phyloP scores from a whole-genome alignment of 2,329 filamentous ascomycete species.

The Talaromyces sp. region DNA sequence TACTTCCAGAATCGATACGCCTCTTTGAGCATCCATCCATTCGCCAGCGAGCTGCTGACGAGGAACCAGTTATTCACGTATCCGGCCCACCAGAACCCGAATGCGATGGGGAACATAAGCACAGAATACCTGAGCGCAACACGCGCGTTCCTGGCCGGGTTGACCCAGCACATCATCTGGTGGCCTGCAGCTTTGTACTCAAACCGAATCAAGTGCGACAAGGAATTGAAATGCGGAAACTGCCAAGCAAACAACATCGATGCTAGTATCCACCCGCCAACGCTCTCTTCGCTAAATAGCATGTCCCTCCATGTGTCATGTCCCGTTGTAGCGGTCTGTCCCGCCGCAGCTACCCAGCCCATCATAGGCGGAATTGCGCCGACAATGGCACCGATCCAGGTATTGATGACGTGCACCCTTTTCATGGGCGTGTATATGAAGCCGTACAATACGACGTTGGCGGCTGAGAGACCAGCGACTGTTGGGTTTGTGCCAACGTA shows the following conservation, averaged over 20 bases:
- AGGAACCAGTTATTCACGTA: slow-evolving; percentile 86
- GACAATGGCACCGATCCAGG: slow-evolving; percentile 90
- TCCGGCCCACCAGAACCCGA: slow-evolving; percentile 71
- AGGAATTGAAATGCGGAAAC: slow-evolving; percentile 95
- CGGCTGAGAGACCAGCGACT: slow-evolving; percentile 75
- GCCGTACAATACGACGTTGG: slow-evolving; percentile 87
- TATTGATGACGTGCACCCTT: slow-evolving; percentile 79
- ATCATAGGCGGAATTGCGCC: slow-evolving; percentile 93
- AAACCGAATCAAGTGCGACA: slow-evolving; percentile 82
- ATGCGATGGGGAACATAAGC: slow-evolving; percentile 80
- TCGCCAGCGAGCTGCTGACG: slow-evolving; percentile 74
- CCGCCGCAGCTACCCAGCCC: slow-evolving; percentile 95
- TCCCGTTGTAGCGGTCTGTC: slow-evolving; percentile 70
- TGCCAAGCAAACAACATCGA: slow-evolving; percentile 90
- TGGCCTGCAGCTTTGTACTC: slow-evolving; percentile 75
- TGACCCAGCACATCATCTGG: slow-evolving; percentile 77
- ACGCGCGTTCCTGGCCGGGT: slow-evolving; percentile 77
- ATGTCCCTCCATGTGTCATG: slow-evolving; percentile 75
- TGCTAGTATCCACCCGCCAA: slow-evolving; percentile 86
- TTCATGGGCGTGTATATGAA: slow-evolving; percentile 92
- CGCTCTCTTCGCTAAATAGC: slow-evolving; percentile 63
- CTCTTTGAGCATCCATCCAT: slow-evolving; percentile 78
- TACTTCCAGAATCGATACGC: slow-evolving; percentile 77
- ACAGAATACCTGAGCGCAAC: slow-evolving; percentile 86
- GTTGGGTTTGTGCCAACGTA: slow-evolving; percentile 94